Conservation (phyloP, 2,329 filamentous ascomycete genomes). For the Talaromyces amestolkiae region DNA sequence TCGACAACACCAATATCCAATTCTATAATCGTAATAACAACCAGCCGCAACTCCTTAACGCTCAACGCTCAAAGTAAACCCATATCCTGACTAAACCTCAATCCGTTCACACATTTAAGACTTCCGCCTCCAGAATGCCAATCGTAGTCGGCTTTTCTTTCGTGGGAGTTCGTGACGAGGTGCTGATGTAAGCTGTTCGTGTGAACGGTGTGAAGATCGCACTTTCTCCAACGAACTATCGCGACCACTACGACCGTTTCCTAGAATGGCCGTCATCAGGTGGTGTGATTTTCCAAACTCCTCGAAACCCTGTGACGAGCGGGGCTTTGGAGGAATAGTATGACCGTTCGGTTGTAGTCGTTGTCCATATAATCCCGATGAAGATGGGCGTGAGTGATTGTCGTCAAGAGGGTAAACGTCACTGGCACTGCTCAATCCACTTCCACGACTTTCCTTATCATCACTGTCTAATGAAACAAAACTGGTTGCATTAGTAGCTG, state of each 20-base stretch:
- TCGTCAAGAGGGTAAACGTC: slow-evolving; percentile 27
- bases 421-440: slow-evolving; percentile 30
- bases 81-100: neutral
- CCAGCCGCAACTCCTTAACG: slow-evolving; percentile 1
- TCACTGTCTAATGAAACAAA: slow-evolving; percentile 44
- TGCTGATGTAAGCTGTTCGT: slow-evolving; percentile 6
- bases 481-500: slow-evolving; percentile 46
- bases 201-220: slow-evolving; percentile 22
- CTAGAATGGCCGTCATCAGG: slow-evolving; percentile 22
- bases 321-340: slow-evolving; percentile 20
- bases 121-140: slow-evolving; percentile 44
- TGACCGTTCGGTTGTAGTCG: slow-evolving; percentile 26
- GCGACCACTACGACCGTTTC: slow-evolving; percentile 29
- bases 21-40: slow-evolving; percentile 6
- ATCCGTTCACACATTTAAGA: slow-evolving; percentile 27
- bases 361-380: slow-evolving; percentile 29
- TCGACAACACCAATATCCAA: slow-evolving; percentile 6
- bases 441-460: slow-evolving; percentile 33
- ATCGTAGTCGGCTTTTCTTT: slow-evolving; percentile 40
- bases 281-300: slow-evolving; percentile 27
- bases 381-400: slow-evolving; percentile 28
- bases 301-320: slow-evolving; percentile 25
- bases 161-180: slow-evolving; percentile 25
- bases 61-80: slow-evolving; percentile 1
- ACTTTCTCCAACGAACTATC: slow-evolving; percentile 29